A percentile compares a stretch with the other conserved stretches of the same genome.
Evolutionary conservation across 768 basidiomycete genomes (phyloP).

Genomic region (Lactarius pseudohatsudake): DNA sequence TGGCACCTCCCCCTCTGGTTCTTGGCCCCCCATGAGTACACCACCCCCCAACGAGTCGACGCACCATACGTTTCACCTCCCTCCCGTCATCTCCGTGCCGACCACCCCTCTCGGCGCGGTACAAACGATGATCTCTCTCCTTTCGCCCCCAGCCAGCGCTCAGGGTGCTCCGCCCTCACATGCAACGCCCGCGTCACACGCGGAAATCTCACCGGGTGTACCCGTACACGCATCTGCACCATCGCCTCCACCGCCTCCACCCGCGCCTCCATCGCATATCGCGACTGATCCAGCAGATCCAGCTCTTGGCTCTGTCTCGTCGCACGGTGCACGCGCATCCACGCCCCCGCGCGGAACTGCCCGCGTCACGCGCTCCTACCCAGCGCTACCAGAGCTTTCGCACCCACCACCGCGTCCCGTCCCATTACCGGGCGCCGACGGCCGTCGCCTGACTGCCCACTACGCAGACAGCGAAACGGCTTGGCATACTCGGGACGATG

Average conservation of each 20-base stretch:
- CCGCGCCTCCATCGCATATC: not conserved
- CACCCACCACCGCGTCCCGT: slow-evolving; percentile 9
- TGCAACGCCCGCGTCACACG: not conserved
- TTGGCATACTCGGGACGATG: not conserved
- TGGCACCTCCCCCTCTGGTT: not conserved
- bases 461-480: slow-evolving; percentile 8
- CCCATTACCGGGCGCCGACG: not conserved
- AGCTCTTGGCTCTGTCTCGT: not conserved
- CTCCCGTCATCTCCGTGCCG: not conserved
- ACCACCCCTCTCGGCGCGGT: not conserved
- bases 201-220: not conserved
- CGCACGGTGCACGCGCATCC: not conserved
- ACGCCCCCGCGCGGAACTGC: slow-evolving; percentile 13
- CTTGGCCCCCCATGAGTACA: not conserved
- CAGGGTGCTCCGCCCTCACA: not conserved
- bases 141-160: not conserved
- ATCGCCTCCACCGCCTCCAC: not conserved
- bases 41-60: not conserved
- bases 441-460: not conserved
- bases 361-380: slow-evolving; percentile 4
- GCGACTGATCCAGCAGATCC: not conserved
- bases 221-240: not conserved
- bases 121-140: slow-evolving; percentile 1
- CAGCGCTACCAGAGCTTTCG: not conserved
- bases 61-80: not conserved